These are phyloP conservation scores for Nasturtium officinale DNA, from an alignment of 345 rosid genomes.

Conservation along the genomic window DNA sequence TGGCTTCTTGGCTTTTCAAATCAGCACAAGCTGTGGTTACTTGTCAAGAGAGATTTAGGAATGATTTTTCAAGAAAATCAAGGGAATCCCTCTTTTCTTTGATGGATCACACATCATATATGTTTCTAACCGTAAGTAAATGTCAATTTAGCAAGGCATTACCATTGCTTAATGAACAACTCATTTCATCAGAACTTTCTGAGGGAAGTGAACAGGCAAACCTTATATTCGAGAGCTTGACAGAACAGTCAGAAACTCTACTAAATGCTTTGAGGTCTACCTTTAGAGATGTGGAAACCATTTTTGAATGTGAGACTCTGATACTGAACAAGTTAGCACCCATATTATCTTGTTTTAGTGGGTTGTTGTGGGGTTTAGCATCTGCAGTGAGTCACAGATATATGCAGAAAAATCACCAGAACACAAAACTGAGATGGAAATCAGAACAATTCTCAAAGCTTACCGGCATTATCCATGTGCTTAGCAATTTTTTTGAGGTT, in stretches of 20 bases:
- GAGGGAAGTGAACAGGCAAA: conserved; percentile 54
- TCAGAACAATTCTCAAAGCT: conserved; percentile 49
- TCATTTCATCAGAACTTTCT: conserved; percentile 35
- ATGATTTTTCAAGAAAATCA: conserved; percentile 35
- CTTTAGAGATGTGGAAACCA: conserved; percentile 38
- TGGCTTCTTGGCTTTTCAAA: conserved; percentile 73
- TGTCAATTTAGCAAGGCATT: conserved; percentile 48
- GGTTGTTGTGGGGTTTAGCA: conserved; percentile 86
- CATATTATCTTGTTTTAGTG: conserved; percentile 64
- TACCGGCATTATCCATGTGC: conserved; percentile 42
- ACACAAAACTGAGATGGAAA: conserved; percentile 49
- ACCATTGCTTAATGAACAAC: conserved; percentile 36
- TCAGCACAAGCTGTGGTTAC: conserved; percentile 54
- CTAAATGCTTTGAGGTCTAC: conserved; percentile 49
- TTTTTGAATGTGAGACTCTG: conserved; percentile 40
- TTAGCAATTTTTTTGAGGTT: conserved; percentile 51
- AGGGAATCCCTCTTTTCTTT: conserved; percentile 52
- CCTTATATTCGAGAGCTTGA: conserved; percentile 52
- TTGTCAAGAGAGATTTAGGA: conserved; percentile 28
- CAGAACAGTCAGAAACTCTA: conserved; percentile 57
- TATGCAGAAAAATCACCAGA: conserved; percentile 42
- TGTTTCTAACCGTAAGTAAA: conserved; percentile 56
- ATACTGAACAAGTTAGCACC: conserved; percentile 55
- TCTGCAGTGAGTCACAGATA: conserved; percentile 51
- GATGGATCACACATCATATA: conserved; percentile 81